Evolutionary conservation across 306 rosid species (phyloP).

Genomic region (Citrullus amarus): DNA sequence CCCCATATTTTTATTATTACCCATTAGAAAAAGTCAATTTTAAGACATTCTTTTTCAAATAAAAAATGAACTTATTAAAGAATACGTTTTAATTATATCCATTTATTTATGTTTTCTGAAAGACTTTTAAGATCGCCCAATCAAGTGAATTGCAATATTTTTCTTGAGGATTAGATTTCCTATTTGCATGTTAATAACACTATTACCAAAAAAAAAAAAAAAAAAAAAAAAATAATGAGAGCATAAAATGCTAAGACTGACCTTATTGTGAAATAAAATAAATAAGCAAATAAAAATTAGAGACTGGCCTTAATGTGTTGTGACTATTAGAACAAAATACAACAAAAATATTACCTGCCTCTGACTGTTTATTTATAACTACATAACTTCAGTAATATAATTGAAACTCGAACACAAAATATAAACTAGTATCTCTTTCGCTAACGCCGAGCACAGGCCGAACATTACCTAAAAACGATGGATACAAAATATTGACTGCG

Average conservation of each 20-base stretch:
- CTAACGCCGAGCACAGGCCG: background rate
- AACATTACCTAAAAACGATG: background rate
- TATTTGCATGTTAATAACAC: background rate
- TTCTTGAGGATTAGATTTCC: background rate
- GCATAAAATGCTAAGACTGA: background rate
- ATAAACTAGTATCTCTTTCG: background rate
- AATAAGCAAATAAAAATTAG: background rate
- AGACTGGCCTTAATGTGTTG: background rate
- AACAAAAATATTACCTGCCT: background rate
- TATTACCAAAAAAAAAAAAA: background rate
- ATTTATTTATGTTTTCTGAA: background rate
- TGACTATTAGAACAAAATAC: background rate
- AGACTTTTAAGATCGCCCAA: background rate
- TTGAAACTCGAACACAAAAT: background rate
- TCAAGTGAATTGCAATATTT: background rate
- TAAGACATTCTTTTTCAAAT: background rate
- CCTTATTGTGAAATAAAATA: background rate
- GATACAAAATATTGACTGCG: background rate
- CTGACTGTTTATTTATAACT: too few species aligned
- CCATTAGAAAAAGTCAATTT: background rate
- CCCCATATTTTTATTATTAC: too few species aligned
- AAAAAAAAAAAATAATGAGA: too few species aligned
- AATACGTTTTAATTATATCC: background rate
- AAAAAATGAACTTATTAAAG: background rate
- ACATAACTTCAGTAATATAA: background rate